Base-by-base conservation (phyloP, 139 green algal species). In the Picochlorum sp. region DNA sequence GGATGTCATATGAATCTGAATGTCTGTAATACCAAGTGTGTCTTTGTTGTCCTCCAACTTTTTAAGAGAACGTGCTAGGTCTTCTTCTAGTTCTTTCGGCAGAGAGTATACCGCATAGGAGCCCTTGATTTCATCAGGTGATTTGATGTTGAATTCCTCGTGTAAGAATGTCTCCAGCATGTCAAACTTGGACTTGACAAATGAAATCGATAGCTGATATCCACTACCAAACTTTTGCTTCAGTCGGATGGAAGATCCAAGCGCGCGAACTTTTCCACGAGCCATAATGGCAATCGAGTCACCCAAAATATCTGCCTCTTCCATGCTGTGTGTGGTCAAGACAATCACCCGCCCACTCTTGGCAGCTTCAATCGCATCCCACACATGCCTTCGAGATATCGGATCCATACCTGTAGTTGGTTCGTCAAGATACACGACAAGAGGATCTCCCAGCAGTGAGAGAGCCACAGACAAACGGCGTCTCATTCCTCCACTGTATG, bases 301-400 rank as follows among this genome's bases (percentile, higher is more conserved):
- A 13, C 85, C 89, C 58, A 97, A 80, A 21, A 95, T 90, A 72
- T 97, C 92, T 7, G 92, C 94, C 76, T 97, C 91, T 80, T 98
- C 89, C 92, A 98, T 98, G 51, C 54, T 82, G 82, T 98, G 92
- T 6, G 92, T 96, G 24, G 92, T 98, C 50, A 98, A 81, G 34
- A 98, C 75, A 45, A 95, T 88, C 61, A 85, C 88, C 4, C 85
- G 80, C 4, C 78, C 76, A 4, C 57, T 6, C 61, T 86, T 89
- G 21, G 82, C 81, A 21, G 67, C 72, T 69, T 89, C 79, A 63
- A 98, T 92, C 64, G 95, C 86, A 76, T 95, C 88, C 92, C 92
- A 98, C 69, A 97, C 83, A 54, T 90, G 83, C 16, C 92, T 81
- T 10, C 92, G 79, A 21, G 72, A 84, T 71, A 95, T 89, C 24